A percentile compares a stretch with the other conserved stretches of the same genome.
Evolutionary conservation across 306 rosid species (phyloP).

Genomic region (Herpetospermum pedunculosum): DNA sequence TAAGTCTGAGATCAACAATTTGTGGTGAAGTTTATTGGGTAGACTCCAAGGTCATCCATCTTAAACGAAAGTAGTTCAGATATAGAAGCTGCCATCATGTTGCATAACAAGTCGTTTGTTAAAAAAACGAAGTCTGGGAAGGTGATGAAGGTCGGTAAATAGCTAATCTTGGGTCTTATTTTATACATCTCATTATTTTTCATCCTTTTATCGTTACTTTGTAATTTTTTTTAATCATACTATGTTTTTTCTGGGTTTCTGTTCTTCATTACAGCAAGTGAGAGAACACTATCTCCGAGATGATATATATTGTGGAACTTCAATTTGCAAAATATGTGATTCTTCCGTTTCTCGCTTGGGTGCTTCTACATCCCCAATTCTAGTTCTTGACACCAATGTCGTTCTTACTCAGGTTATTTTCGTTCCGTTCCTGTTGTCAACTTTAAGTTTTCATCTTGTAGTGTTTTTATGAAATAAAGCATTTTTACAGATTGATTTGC

Average conservation of each 20-base stretch:
- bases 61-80: too few relatives aligned
- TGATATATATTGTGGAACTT: conserved; percentile 81
- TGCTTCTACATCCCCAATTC: conserved; percentile 49
- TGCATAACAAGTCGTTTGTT: conserved; percentile 68
- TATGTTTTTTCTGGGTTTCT: neutral
- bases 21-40: too few relatives aligned
- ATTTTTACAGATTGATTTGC: conserved; percentile 72
- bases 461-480: neutral
- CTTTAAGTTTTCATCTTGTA: neutral
- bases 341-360: conserved; percentile 49
- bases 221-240: neutral
- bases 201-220: neutral
- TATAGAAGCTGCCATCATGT: conserved; percentile 34
- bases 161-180: conserved; percentile 8
- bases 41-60: too few relatives aligned
- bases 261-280: conserved; percentile 42
- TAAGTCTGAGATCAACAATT: too few relatives aligned
- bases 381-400: conserved; percentile 80
- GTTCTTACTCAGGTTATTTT: conserved; percentile 65
- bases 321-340: conserved; percentile 53
- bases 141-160: conserved; percentile 47
- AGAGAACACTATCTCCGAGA: conserved; percentile 88
- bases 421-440: neutral
- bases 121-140: conserved; percentile 74
- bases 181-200: neutral